Evolutionary conservation across 1,284 basidiomycete genomes (phyloP).

Genomic region (Pseudomicrostroma phylloplanum): DNA sequence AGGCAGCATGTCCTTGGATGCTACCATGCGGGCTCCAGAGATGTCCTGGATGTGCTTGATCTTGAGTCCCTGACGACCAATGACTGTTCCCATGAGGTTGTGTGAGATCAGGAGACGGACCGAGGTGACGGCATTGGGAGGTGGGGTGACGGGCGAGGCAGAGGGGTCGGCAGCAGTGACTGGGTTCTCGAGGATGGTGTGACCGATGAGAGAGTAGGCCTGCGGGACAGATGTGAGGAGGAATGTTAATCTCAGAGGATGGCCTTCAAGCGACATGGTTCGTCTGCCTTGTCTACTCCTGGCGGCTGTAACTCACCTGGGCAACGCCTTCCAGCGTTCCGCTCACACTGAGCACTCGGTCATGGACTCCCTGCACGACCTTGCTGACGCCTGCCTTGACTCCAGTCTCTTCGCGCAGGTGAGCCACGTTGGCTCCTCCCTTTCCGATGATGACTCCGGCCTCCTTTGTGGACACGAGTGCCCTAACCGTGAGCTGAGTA

Average conservation of each 20-base stretch:
- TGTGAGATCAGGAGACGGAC: conserved; percentile 62
- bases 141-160: conserved; percentile 62
- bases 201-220: conserved; percentile 92
- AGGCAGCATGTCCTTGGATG: conserved; percentile 51
- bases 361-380: conserved; percentile 92
- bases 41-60: conserved; percentile 52
- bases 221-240: conserved; percentile 43
- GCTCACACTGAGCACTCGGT: conserved; percentile 88
- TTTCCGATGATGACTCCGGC: conserved; percentile 61
- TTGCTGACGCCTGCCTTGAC: conserved; percentile 98
- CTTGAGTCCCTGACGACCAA: conserved; percentile 50
- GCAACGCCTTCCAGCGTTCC: conserved; percentile 86
- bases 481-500: conserved; percentile 33
- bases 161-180: conserved; percentile 45
- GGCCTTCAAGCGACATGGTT: neutral
- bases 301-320: conserved; percentile 58
- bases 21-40: conserved; percentile 50
- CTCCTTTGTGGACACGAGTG: conserved; percentile 46
- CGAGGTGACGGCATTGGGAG: conserved; percentile 68
- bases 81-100: conserved; percentile 51
- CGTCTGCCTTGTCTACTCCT: neutral
- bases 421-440: conserved; percentile 91
- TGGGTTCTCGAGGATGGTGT: conserved; percentile 66
- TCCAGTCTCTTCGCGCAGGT: conserved; percentile 85
- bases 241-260: too few species aligned